phyloP scores from a whole-genome alignment of 1,284 basidiomycete genomes.

The Earliella scabrosa region DNA sequence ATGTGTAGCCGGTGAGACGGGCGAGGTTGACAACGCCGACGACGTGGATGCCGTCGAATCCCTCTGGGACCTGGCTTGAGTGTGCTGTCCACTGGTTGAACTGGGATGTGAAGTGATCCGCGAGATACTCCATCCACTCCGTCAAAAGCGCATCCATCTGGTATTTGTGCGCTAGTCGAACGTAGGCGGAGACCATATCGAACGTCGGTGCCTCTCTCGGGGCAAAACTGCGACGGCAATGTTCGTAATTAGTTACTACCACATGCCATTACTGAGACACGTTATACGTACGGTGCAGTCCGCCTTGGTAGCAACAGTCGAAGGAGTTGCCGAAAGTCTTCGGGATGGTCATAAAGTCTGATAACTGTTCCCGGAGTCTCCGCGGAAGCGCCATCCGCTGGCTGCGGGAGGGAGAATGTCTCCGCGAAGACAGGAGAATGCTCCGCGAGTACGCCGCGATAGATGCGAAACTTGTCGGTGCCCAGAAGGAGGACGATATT shows the following conservation, averaged over 20 bases:
- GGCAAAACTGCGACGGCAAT: no score
- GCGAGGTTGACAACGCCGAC: constrained; percentile 11
- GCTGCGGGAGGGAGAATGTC: constrained; percentile 12
- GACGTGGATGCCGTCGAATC: no score
- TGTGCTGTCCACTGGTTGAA: background rate
- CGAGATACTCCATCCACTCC: background rate
- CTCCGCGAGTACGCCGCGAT: constrained; percentile 6
- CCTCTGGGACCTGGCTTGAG: background rate
- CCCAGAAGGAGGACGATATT: constrained; percentile 5
- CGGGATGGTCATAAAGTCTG: background rate
- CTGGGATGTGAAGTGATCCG: background rate
- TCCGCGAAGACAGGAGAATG: constrained; percentile 12
- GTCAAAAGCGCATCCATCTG: constrained; percentile 1
- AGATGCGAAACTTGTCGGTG: constrained; percentile 6
- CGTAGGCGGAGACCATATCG: background rate
- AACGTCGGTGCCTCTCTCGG: no score
- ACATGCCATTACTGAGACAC: background rate
- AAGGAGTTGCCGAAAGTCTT: constrained; percentile 1
- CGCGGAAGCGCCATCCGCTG: background rate
- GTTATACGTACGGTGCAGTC: no score
- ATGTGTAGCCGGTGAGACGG: background rate
- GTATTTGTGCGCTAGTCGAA: constrained; percentile 8
- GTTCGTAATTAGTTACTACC: no score
- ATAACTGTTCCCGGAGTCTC: background rate
- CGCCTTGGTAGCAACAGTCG: background rate